Evolutionary conservation across 345 rosid genomes (phyloP).

Genomic region (Durio zibethinus): DNA sequence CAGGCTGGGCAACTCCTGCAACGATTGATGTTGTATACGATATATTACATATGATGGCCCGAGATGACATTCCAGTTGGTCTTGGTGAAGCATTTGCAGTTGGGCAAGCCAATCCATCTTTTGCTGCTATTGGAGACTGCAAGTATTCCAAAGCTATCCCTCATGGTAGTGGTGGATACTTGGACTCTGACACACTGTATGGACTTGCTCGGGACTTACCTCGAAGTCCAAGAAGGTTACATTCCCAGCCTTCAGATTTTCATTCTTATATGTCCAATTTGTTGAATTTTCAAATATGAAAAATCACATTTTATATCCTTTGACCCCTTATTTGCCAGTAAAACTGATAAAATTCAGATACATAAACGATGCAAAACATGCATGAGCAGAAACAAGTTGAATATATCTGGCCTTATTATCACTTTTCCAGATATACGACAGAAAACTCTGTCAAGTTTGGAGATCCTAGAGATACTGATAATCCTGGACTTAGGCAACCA

Average conservation of each 20-base stretch:
- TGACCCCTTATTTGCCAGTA: neutral
- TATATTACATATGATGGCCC: slow-evolving; percentile 92
- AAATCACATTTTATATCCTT: neutral
- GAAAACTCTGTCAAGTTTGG: slow-evolving; percentile 55
- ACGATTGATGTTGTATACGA: slow-evolving; percentile 80
- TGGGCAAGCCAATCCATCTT: slow-evolving; percentile 56
- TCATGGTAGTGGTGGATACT: slow-evolving; percentile 75
- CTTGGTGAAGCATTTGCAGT: slow-evolving; percentile 58
- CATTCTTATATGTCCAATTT: neutral
- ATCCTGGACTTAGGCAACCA: slow-evolving; percentile 69
- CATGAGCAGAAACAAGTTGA: neutral
- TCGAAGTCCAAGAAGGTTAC: slow-evolving; percentile 71
- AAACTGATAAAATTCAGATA: neutral
- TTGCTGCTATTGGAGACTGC: slow-evolving; percentile 65
- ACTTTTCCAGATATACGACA: slow-evolving; percentile 58
- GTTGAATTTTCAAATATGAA: neutral
- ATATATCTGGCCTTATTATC: neutral
- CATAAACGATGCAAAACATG: neutral
- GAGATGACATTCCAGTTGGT: slow-evolving; percentile 83
- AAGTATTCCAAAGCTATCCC: slow-evolving; percentile 70
- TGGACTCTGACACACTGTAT: slow-evolving; percentile 84
- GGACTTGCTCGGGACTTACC: slow-evolving; percentile 83
- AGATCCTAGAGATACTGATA: slow-evolving; percentile 70
- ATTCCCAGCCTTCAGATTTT: slow-evolving; percentile 1
- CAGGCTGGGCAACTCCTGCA: slow-evolving; percentile 93